A percentile compares a stretch with the other conserved stretches of the same genome.
Conservation (phyloP, 225 moss, liverwort and hornwort species). For the Polytrichum formosum region DNA sequence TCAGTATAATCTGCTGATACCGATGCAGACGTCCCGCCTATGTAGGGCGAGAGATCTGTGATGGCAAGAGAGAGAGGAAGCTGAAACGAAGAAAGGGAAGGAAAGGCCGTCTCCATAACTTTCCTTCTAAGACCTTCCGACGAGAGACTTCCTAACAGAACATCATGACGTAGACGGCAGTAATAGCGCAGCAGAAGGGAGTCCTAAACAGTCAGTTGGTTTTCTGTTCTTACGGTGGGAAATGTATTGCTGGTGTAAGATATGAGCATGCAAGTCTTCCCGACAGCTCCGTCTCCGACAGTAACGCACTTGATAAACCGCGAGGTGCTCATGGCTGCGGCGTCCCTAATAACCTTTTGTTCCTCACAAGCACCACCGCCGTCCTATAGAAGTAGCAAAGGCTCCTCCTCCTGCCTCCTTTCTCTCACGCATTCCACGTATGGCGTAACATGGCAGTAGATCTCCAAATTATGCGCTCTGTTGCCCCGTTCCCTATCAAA, state of each 20-base stretch:
- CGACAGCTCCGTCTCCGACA: constrained; percentile 98
- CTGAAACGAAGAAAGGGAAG: too few species aligned
- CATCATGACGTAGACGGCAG: too few species aligned
- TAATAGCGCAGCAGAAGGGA: too few species aligned
- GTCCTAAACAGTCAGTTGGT: too few species aligned
- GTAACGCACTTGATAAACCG: constrained; percentile 99
- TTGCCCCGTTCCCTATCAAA: constrained; percentile 8
- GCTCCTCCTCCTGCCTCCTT: constrained; percentile 23
- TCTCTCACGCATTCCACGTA: constrained; percentile 44
- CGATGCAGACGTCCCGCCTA: too few species aligned
- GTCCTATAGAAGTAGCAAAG: constrained; percentile 25
- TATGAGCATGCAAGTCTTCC: constrained; percentile 99
- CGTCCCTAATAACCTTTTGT: constrained; percentile 23
- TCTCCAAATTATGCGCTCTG: constrained; percentile 21
- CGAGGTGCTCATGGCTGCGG: constrained; percentile 95
- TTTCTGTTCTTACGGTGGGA: constrained; percentile 71
- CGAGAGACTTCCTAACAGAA: too few species aligned
- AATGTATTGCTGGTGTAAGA: constrained; percentile 99
- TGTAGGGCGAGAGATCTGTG: too few species aligned
- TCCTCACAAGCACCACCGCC: constrained; percentile 18
- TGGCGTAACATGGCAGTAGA: constrained; percentile 35
- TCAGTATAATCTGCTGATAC: too few species aligned
- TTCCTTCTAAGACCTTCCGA: too few species aligned
- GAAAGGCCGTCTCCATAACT: too few species aligned
- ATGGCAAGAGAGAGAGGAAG: too few species aligned